Base-by-base conservation (phyloP, 805 yeast species). In the Naumovozyma castellii region DNA sequence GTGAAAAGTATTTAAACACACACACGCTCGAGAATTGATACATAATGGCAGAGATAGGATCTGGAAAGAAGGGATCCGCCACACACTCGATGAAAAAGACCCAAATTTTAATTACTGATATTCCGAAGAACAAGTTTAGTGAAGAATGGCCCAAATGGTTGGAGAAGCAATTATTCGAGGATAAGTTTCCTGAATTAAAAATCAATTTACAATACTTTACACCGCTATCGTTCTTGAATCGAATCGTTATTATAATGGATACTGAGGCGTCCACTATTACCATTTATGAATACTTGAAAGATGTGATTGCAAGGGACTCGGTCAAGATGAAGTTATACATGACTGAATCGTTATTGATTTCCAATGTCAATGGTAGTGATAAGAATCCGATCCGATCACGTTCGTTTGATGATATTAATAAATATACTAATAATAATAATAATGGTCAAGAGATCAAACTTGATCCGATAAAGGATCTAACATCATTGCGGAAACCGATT, bases 161-260 rank as follows among this genome's bases (percentile, higher is more conserved):
- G 35, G 51, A 59, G 35, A 38, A 40, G 10, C 40, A 43, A 29
- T 34, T 60, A 29, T 59, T 59, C 37, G 45, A 42, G 3, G 39
- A 37, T 6, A 38, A 47, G 18, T 60, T 55, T 39, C 57, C 59
- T 2, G 37, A 49, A 4, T 46, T 56, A 17, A 48, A 39, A 34
- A 9, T 42, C 2, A 48, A 50, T 18, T 30, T 52, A 38, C 43
- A 53, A 29, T 60, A 62, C 35, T 66, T 59, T 52, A 69, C 68
- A 16, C 73, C 61, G 46, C 60, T 57, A 45, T 58, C 53, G 22
- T 75, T 51, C 52, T 60, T 57, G 41, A 66, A 61, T 53, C 72
- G 78, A 47, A 59, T 57, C 46, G 72, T 59, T 48, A 60, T 66
- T 13, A 60, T 64, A 3, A 43, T 65, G n/a, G 51, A 50, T 30